Percentiles rank a stretch among this genome's conserved stretches.
Evolutionary conservation across 75 land plant genomes (phyloP).

Genomic region (Pinus tabuliformis): DNA sequence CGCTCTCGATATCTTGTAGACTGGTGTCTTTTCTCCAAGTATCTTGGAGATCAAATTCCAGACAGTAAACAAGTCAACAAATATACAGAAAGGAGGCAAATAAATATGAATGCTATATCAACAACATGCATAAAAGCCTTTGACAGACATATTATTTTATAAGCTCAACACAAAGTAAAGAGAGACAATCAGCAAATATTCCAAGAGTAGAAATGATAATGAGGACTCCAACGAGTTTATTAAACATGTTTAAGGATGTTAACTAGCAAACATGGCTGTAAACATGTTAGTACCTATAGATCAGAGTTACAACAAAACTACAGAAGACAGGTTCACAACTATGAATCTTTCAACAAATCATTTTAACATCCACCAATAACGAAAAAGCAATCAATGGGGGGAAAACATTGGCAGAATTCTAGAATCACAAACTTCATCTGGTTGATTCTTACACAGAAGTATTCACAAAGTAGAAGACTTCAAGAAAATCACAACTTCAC

Average conservation of each 20-base stretch:
- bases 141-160: neutral
- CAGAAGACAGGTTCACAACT: neutral
- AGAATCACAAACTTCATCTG: too few relatives aligned
- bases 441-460: too few relatives aligned
- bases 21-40: constrained; percentile 66
- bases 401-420: too few relatives aligned
- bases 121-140: neutral
- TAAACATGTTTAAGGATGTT: neutral
- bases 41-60: constrained; percentile 26
- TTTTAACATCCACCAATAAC: neutral
- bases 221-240: neutral
- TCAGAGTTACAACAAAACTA: neutral
- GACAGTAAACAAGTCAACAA: neutral
- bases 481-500: too few relatives aligned
- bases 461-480: too few relatives aligned
- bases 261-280: neutral
- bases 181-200: neutral
- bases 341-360: neutral
- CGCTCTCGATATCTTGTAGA: constrained; percentile 38
- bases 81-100: neutral
- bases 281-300: neutral
- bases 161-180: neutral
- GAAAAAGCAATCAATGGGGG: neutral
- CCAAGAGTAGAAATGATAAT: neutral
- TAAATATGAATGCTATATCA: neutral